A percentile compares a stretch with the other conserved stretches of the same genome.
Conservation (phyloP, 2,329 filamentous ascomycete genomes). For the Corynespora cassiicola region DNA sequence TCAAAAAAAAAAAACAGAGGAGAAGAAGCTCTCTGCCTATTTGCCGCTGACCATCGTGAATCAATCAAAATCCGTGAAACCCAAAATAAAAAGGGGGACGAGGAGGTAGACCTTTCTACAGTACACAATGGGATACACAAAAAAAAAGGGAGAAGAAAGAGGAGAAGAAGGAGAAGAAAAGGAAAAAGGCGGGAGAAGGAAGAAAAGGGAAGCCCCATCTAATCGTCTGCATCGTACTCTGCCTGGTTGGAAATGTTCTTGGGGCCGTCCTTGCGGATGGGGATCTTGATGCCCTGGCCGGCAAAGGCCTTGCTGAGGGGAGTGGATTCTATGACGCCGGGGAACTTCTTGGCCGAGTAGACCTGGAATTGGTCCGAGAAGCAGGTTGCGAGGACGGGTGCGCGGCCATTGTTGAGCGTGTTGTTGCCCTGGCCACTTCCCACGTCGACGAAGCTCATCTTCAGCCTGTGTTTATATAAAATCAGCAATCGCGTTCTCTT, state of each 20-base stretch:
- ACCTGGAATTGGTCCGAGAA: constrained; percentile 93
- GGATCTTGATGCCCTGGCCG: constrained; percentile 93
- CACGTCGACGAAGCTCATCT: constrained; percentile 85
- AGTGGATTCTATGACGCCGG: constrained; percentile 94
- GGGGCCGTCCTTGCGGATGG: constrained; percentile 84
- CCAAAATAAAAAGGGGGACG: too few relatives aligned
- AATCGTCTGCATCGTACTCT: constrained; percentile 52
- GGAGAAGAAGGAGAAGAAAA: too few relatives aligned
- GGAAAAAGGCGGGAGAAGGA: too few relatives aligned
- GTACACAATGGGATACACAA: too few relatives aligned
- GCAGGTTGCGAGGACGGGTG: constrained; percentile 81
- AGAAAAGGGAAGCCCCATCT: too few relatives aligned
- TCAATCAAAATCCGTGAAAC: too few relatives aligned
- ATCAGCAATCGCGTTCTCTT: neutral
- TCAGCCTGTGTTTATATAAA: constrained; percentile 55
- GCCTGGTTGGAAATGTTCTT: constrained; percentile 53
- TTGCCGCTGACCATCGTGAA: too few relatives aligned
- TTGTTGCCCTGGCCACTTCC: constrained; percentile 59
- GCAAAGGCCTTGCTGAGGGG: constrained; percentile 91
- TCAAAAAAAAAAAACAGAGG: too few relatives aligned
- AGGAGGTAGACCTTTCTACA: too few relatives aligned
- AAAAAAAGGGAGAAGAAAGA: too few relatives aligned
- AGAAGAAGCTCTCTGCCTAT: too few relatives aligned
- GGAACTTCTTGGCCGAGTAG: constrained; percentile 97
- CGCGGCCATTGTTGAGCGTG: constrained; percentile 74